Evolutionary conservation across 305 asterid genomes (phyloP), one percentile per base, ranked within the genome.

Genomic region (Solanum aculeatissimum): DNA sequence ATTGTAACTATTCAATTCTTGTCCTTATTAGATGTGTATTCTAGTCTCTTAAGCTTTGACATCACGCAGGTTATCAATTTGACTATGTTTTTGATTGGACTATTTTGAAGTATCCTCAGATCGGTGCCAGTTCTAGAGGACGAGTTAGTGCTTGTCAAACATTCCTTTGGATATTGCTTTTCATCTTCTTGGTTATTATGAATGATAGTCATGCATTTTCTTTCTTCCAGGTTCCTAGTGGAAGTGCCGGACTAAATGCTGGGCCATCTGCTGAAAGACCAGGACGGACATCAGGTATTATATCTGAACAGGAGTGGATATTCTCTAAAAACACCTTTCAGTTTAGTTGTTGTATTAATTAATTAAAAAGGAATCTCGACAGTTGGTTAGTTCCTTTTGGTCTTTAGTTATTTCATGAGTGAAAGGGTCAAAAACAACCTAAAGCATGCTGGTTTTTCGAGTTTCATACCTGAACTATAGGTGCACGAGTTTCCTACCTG

Each of bases 21-120:
- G 25, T 49, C 27, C 38, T 74, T 75, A 47, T 47, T 47, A 16
- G 43, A 75, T 47, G 32, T 57, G 42, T 40, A 63, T 81, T 81
- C 13, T 57, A 12, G 60, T 81, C 51, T 83, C 35, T 83, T 66
- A 25, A 65, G 77, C 60, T 51, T 38, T 40, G 89, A 74, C 75
- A 49, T 83, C 43, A 42, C 62, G 77, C 92, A 96, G 99, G 98
- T 85, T 96, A 93, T 87, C 99, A 96, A 84, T 93, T 96, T 84
- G 99, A 96, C 88, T 93, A 94, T 87, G 98, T 94, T 82, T 96
- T 96, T 89, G 98, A 96, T 85, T 96, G 99, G 98, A 96, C 99
- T 54, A 91, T 95, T 87, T 81, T 93, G 91, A 95, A 94, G 93
- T 91, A 96, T 91, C 99, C 99, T 84, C 98, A 94, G 88, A 94